A percentile compares a stretch with the other conserved stretches of the same genome.
Conservation (phyloP, 2,329 filamentous ascomycete genomes). For the Diaporthe nobilis region DNA sequence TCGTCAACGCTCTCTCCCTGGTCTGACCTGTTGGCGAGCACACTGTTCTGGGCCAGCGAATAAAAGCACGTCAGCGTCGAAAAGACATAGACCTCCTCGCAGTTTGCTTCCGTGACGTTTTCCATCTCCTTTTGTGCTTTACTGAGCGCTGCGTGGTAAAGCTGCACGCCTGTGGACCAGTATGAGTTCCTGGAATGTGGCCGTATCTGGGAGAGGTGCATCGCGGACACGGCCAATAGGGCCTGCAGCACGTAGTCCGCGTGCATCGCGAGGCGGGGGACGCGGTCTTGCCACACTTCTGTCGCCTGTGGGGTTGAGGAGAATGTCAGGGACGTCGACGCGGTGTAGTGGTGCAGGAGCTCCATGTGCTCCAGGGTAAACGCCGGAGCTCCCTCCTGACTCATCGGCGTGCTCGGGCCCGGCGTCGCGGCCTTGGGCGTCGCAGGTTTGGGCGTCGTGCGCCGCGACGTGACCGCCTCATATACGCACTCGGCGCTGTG, state of each 20-base stretch:
- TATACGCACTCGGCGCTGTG: slow-evolving; percentile 2
- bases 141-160: background rate
- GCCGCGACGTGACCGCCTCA: slow-evolving; percentile 11
- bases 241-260: background rate
- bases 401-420: background rate
- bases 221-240: background rate
- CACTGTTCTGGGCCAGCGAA: slow-evolving; percentile 6
- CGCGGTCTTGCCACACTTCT: background rate
- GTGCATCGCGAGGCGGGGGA: background rate
- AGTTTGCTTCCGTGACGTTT: background rate
- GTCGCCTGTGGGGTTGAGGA: background rate
- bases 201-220: background rate
- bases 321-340: background rate
- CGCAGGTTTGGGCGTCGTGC: background rate
- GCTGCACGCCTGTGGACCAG: background rate
- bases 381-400: background rate
- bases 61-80: background rate
- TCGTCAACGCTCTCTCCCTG: background rate
- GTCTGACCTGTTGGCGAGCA: background rate
- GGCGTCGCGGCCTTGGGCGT: background rate
- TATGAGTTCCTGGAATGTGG: background rate
- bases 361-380: slow-evolving; percentile 13
- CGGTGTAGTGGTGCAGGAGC: slow-evolving; percentile 7
- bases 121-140: slow-evolving; percentile 12
- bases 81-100: background rate